Evolutionary conservation across 1,284 basidiomycete genomes (phyloP), one percentile per base, ranked within the genome.

Genomic region (Trametes hirsuta): DNA sequence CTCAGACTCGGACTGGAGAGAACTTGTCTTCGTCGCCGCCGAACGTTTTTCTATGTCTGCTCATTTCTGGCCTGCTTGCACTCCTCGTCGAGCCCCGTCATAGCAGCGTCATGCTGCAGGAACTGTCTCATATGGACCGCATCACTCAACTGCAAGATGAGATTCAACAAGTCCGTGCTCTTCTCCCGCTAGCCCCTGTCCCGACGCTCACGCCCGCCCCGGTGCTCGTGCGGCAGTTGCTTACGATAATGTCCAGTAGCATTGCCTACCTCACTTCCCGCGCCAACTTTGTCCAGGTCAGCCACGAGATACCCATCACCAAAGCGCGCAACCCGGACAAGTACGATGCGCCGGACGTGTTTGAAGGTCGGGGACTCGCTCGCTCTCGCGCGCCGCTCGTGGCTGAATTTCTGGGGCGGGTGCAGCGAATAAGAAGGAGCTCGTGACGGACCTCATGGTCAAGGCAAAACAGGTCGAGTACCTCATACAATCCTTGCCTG

Each of bases 61-160:
- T 50, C 52, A 48, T 24, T 45, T 35, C 55, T 53, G 42, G 47
- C 54, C 36, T 50, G 41, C 41, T 51, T 47, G 22, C 42, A 44
- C 35, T 35, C 24, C 50, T 42, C 41, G 55, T 41, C 55, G 34
- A 40, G 49, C 48, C 24, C 53, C 53, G 41, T 52, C 58, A 65
- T 63, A 60, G 73, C 75, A 74, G 83, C 83, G 88, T 78, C 80
- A 91, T 92, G 90, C 90, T 91, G 81, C 87, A 90, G 82, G 90
- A 92, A 85, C 77, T 91, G 73, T 86, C 89, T 74, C 85, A 89
- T 79, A 93, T 93, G 91, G 91, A 93, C 80, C 86, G 90, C 76
- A 91, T 93, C 74, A 92, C 91, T 35, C 91, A 93, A 74, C 85
- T 93, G 65, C 90, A 93, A 79, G 90, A 93, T 84, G 91, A 91